Conservation (phyloP, 1,139 yeast species). For the Geotrichum restrictum region DNA sequence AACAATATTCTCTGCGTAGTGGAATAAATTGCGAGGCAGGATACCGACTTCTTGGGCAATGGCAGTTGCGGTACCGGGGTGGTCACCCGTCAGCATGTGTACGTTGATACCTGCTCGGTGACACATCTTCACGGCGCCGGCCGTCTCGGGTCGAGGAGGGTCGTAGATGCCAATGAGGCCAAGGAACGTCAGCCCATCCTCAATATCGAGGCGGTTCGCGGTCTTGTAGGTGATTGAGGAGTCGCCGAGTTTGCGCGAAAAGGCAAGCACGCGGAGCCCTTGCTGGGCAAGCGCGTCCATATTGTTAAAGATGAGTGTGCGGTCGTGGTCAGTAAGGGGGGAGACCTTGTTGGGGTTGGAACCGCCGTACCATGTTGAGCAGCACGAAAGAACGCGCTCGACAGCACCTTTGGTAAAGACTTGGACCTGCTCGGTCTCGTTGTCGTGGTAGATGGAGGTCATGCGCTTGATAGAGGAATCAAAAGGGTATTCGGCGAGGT, state of each 20-base stretch:
- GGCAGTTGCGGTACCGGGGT: slow-evolving; percentile 76
- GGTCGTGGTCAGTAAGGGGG: slow-evolving; percentile 45
- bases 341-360: slow-evolving; percentile 10
- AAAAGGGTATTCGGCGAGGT: slow-evolving; percentile 67
- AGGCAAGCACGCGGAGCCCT: slow-evolving; percentile 73
- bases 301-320: slow-evolving; percentile 48
- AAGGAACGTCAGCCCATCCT: slow-evolving; percentile 53
- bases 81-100: slow-evolving; percentile 84
- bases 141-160: slow-evolving; percentile 74
- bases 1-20: slow-evolving; percentile 59
- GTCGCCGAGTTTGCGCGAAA: slow-evolving; percentile 42
- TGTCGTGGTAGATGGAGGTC: slow-evolving; percentile 55
- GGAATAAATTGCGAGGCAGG: slow-evolving; percentile 63
- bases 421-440: slow-evolving; percentile 37
- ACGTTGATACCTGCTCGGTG: slow-evolving; percentile 77
- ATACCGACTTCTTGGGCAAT: slow-evolving; percentile 85
- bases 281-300: slow-evolving; percentile 62
- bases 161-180: slow-evolving; percentile 80
- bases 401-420: slow-evolving; percentile 77
- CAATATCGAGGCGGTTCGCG: slow-evolving; percentile 51
- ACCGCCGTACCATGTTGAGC: slow-evolving; percentile 48
- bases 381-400: slow-evolving; percentile 60
- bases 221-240: slow-evolving; percentile 29
- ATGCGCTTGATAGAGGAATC: slow-evolving; percentile 74
- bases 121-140: slow-evolving; percentile 61